Evolutionary conservation across 73 alveolate genomes (phyloP), one percentile per base, ranked within the genome.

Genomic region (Paramecium tetraurelia): DNA sequence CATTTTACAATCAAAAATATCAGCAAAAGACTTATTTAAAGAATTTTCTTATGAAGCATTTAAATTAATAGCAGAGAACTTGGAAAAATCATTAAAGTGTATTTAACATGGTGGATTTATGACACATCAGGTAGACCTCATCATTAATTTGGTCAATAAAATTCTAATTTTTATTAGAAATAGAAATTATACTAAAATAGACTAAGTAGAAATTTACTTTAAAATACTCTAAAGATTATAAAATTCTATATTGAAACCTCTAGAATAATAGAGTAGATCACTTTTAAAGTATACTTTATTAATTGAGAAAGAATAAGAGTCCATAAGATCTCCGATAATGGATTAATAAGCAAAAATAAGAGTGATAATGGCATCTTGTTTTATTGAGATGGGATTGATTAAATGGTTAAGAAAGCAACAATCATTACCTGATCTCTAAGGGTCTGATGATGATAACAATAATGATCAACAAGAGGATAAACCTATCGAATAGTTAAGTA

Each of bases 71-170:
- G 44, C 29, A 24, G 90, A 80, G 5, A 43, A 43, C 20, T 46
- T 80, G 9, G 90, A 80, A 80, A 80, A 80, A 48, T 59, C 90
- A 43, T 20, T 80, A 16, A 80, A 80, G 46, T 80, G 90, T 48
- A 80, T 80, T 11, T 48, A 44, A 44, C 90, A 80, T 80, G 90
- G 90, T 43, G 90, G 90, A 44, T 80, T 80, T 41, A 31, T 44
- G 72, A 80, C 75, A n/a, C 76, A 80, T 46, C 24, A 80, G 27
- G 16, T 80, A 3, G 90, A 80, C 4, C 10, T 80, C 18, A 44
- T 80, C 18, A 21, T 80, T 20, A 44, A 41, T 24, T 18, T 48
- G 12, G 35, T 80, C 3, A 41, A 80, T 20, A 80, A 80, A 43
- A 24, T 80, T 22, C 75, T 80, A 3, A 20, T 80, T 11, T 80